Percentiles rank a stretch among this genome's conserved stretches.
These are phyloP conservation scores for Calonectria honghensis DNA, from an alignment of 2,329 filamentous ascomycete species.

Conservation along the genomic window DNA sequence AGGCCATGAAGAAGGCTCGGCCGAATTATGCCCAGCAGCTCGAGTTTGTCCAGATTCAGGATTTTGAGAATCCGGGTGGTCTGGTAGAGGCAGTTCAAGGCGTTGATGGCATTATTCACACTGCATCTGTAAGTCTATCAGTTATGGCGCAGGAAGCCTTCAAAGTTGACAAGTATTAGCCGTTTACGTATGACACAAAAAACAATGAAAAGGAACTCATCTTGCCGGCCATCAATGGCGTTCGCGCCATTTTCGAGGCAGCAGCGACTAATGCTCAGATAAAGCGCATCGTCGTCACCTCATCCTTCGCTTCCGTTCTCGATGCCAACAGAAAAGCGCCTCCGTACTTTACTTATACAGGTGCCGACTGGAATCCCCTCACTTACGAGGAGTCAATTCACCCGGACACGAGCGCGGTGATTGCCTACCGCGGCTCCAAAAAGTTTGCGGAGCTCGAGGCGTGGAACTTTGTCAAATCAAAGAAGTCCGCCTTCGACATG, in stretches of 20 bases:
- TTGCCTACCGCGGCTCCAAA: constrained; percentile 60
- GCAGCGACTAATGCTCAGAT: constrained; percentile 50
- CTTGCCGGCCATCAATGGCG: constrained; percentile 67
- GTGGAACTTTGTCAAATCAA: constrained; percentile 59
- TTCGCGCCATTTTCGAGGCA: constrained; percentile 63
- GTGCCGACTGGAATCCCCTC: constrained; percentile 75
- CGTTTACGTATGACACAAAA: constrained; percentile 64
- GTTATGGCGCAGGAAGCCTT: accelerated
- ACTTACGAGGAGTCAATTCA: constrained; percentile 69
- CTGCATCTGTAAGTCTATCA: constrained; percentile 62
- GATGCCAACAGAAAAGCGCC: constrained; percentile 68
- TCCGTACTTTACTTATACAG: constrained; percentile 71
- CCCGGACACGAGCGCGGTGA: constrained; percentile 62
- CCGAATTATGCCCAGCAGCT: constrained; percentile 60
- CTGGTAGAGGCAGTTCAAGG: constrained; percentile 62
- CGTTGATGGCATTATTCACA: constrained; percentile 66
- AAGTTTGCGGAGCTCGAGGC: constrained; percentile 60
- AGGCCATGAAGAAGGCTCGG: constrained; percentile 61
- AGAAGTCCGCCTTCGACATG: constrained; percentile 63
- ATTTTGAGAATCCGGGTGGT: constrained; percentile 62
- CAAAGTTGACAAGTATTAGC: constrained; percentile 53
- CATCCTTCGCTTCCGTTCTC: constrained; percentile 80
- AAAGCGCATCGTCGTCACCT: constrained; percentile 73
- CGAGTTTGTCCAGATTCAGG: constrained; percentile 65
- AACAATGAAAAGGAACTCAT: constrained; percentile 68